A percentile compares a stretch with the other conserved stretches of the same genome.
phyloP scores from a whole-genome alignment of 2,329 filamentous ascomycete species.

The Ophiostoma sp. region DNA sequence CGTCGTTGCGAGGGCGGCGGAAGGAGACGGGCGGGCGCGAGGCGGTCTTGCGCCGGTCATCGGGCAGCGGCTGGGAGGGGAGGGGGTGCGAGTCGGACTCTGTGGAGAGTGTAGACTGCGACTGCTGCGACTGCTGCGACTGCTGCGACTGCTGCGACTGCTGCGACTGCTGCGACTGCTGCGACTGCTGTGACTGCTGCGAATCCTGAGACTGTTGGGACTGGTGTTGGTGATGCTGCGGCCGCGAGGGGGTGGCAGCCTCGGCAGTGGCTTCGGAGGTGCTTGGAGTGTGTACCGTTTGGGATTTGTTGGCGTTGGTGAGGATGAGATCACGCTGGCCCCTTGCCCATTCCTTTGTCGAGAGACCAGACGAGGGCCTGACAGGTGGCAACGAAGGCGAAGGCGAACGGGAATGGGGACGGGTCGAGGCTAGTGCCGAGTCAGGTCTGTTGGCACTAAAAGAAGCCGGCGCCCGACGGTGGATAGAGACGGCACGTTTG shows the following conservation, averaged over 20 bases:
- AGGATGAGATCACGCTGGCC: conserved; percentile 46
- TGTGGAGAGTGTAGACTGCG: background rate
- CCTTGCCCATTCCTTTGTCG: conserved; percentile 36
- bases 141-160: background rate
- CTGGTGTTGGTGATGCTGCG: background rate
- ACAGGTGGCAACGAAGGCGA: background rate
- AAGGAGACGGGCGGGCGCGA: conserved; percentile 49
- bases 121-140: background rate
- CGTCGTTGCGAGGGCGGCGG: conserved; percentile 38
- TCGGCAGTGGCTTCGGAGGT: background rate
- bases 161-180: conserved; percentile 3
- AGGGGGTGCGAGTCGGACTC: background rate
- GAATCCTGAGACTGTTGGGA: background rate
- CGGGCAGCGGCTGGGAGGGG: conserved; percentile 32
- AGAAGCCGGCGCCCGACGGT: conserved; percentile 36
- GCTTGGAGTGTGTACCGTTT: background rate
- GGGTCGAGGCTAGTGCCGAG: conserved; percentile 7
- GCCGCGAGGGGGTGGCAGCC: background rate
- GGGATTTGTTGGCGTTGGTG: conserved; percentile 23
- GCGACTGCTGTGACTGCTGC: background rate
- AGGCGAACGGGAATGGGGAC: conserved; percentile 14
- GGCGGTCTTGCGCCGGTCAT: conserved; percentile 45
- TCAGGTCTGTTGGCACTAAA: background rate
- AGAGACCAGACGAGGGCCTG: conserved; percentile 11
- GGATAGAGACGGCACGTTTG: conserved; percentile 33